Percentiles rank a stretch among this genome's conserved stretches.
phyloP scores from a whole-genome alignment of 345 rosid genomes.

The Corchorus capsularis region DNA sequence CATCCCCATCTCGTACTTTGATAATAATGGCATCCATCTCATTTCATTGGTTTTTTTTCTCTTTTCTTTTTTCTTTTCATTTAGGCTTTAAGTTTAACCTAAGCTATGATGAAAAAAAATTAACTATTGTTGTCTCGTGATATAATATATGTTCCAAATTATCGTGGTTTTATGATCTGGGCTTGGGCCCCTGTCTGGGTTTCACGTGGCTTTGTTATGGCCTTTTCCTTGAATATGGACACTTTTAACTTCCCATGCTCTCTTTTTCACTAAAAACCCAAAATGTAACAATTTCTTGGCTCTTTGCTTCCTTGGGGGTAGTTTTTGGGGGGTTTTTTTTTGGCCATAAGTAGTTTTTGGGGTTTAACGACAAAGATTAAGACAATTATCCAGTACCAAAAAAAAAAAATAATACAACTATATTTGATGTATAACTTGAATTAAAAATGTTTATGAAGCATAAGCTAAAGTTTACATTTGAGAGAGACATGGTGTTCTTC shows the following conservation, averaged over 20 bases:
- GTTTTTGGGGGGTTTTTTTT: too few relatives aligned
- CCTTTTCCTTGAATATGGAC: slow-evolving; percentile 17
- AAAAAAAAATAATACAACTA: too few relatives aligned
- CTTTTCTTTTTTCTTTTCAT: too few relatives aligned
- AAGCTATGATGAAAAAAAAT: too few relatives aligned
- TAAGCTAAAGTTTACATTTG: too few relatives aligned
- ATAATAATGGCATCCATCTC: slow-evolving; percentile 44
- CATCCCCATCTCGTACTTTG: slow-evolving; percentile 35
- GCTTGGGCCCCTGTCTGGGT: slow-evolving; percentile 4
- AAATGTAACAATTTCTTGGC: too few relatives aligned
- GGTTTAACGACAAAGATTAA: too few relatives aligned
- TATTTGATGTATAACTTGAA: too few relatives aligned
- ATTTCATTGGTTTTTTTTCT: not conserved
- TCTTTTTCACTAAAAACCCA: not conserved
- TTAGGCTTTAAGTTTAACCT: not conserved
- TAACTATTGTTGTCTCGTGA: not conserved
- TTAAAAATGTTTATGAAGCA: too few relatives aligned
- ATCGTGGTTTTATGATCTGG: slow-evolving; percentile 16
- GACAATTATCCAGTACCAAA: too few relatives aligned
- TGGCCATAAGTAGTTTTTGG: too few relatives aligned
- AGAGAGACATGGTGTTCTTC: not conserved
- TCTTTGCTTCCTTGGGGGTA: too few relatives aligned
- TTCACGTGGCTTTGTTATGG: slow-evolving; percentile 32
- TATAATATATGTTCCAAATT: not conserved
- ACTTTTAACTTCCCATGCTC: slow-evolving; percentile 15